Percentiles rank a stretch among this genome's conserved stretches.
phyloP scores from a whole-genome alignment of 2,329 filamentous ascomycete genomes.

The Chrysoporthe austroafricana region DNA sequence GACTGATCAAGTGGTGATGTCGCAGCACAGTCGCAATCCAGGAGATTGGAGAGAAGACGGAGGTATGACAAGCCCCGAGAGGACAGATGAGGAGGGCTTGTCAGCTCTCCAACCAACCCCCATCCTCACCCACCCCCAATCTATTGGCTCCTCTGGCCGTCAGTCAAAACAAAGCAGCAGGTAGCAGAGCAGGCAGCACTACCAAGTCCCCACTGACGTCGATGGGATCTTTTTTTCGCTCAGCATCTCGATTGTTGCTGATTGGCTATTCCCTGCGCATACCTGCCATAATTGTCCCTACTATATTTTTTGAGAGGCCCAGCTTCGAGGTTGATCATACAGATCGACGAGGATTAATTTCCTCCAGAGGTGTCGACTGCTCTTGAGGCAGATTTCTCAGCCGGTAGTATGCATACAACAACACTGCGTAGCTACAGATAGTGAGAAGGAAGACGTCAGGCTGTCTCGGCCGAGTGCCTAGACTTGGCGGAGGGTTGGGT shows the following conservation, averaged over 20 bases:
- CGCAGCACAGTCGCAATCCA: not conserved
- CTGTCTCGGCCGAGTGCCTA: not conserved
- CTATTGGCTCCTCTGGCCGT: not conserved
- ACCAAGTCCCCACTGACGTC: conserved; percentile 8
- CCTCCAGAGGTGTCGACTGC: not conserved
- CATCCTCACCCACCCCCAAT: not conserved
- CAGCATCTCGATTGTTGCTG: not conserved
- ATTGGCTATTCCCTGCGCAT: not conserved
- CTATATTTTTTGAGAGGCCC: not conserved
- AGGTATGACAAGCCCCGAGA: not conserved
- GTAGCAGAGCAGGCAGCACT: not conserved
- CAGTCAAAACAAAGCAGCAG: not conserved
- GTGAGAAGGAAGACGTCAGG: not conserved
- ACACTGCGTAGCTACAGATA: not conserved
- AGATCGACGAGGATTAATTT: not conserved
- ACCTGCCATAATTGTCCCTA: not conserved
- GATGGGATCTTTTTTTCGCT: not conserved
- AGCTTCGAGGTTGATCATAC: too few relatives aligned
- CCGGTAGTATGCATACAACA: not conserved
- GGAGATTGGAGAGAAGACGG: not conserved
- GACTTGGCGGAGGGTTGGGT: not conserved
- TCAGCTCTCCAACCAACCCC: not conserved
- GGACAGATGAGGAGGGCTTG: not conserved
- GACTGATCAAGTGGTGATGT: not conserved
- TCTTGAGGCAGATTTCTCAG: not conserved